Evolutionary conservation across 140 eudicot genomes (phyloP).

Genomic region (Anethum foeniculum): DNA sequence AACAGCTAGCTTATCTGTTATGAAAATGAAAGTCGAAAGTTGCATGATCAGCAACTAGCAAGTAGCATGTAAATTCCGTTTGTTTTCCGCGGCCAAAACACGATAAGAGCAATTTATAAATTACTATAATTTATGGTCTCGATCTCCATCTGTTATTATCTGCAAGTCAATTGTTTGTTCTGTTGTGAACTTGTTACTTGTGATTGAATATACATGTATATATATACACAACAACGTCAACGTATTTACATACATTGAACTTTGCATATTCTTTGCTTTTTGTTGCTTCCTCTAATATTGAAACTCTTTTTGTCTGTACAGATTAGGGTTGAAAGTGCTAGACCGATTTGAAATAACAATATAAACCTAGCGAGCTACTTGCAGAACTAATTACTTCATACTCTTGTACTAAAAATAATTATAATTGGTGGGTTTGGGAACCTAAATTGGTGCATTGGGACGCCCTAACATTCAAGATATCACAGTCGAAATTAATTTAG

Average conservation of each 20-base stretch:
- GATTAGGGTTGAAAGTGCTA: no score
- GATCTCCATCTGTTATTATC: neutral
- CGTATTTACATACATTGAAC: neutral
- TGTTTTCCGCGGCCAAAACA: constrained; percentile 4
- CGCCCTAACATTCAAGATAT: no score
- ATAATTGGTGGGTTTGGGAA: no score
- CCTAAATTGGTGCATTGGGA: no score
- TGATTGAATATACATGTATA: no score
- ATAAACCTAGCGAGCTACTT: no score
- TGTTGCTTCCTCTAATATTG: no score
- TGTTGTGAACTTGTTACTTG: neutral
- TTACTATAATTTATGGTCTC: neutral
- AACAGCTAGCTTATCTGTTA: neutral
- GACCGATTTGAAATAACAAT: no score
- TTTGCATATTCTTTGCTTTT: neutral
- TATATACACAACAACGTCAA: neutral
- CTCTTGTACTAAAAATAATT: no score
- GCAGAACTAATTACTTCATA: no score
- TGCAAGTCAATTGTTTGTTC: neutral
- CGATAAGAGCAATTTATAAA: neutral
- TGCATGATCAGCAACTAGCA: neutral
- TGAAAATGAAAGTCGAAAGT: neutral
- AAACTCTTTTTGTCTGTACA: no score
- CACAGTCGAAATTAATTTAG: no score
- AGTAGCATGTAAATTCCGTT: neutral